Percentiles rank a stretch among this genome's conserved stretches.
phyloP scores from a whole-genome alignment of 2,329 filamentous ascomycete genomes.

The Chaetomium globosum region DNA sequence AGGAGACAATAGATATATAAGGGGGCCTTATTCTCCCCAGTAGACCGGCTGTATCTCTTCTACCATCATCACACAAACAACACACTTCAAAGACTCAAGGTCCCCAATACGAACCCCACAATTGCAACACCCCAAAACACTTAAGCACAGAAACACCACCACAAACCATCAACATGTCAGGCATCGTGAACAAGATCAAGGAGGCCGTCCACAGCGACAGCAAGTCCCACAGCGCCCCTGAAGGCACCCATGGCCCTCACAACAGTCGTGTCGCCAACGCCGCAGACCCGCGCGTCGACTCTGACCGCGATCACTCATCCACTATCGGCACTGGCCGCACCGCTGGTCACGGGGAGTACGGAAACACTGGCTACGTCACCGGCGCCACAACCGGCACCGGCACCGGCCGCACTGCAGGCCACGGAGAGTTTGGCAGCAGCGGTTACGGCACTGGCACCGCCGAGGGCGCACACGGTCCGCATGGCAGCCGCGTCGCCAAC shows the following conservation, averaged over 20 bases:
- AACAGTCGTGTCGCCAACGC: conserved; percentile 48
- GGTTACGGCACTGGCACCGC: conserved; percentile 22
- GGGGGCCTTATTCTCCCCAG: conserved; percentile 6
- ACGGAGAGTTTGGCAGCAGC: not conserved
- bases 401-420: conserved; percentile 25
- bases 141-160: conserved; percentile 23
- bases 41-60: not conserved
- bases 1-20: conserved; percentile 28
- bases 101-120: not conserved
- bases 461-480: conserved; percentile 44
- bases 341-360: conserved; percentile 24
- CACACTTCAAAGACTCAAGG: not conserved
- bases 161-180: conserved; percentile 54
- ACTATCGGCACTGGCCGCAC: conserved; percentile 29
- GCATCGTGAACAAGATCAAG: conserved; percentile 63
- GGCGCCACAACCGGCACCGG: conserved; percentile 1
- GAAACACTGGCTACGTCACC: conserved; percentile 19
- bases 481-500: conserved; percentile 48
- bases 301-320: conserved; percentile 44
- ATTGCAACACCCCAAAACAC: conserved; percentile 10
- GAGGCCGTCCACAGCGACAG: conserved; percentile 54
- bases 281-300: conserved; percentile 53
- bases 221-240: conserved; percentile 38
- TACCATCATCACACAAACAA: conserved; percentile 28
- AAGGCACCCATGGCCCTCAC: conserved; percentile 45